Evolutionary conservation across 2,329 filamentous ascomycete species (phyloP).

Genomic region (Tetracladium maxilliforme): DNA sequence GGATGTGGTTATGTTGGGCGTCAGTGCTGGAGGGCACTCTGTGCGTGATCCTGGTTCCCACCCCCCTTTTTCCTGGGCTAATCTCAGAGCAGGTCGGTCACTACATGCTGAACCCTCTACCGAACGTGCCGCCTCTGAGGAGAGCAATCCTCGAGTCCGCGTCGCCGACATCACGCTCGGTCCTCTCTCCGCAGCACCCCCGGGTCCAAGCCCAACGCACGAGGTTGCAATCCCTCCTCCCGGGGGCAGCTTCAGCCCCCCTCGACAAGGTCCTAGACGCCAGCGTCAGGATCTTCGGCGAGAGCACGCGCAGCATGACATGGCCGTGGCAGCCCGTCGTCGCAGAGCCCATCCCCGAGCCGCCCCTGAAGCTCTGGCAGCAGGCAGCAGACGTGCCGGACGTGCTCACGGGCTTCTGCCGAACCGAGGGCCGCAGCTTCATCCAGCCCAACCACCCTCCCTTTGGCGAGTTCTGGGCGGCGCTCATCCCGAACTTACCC

Average conservation of each 20-base stretch:
- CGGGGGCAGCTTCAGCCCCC: too few relatives aligned
- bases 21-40: conserved; percentile 48
- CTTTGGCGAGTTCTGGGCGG: conserved; percentile 41
- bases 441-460: conserved; percentile 33
- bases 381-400: conserved; percentile 34
- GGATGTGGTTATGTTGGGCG: conserved; percentile 45
- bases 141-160: conserved; percentile 43
- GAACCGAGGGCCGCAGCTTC: conserved; percentile 54
- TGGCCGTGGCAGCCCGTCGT: conserved; percentile 60
- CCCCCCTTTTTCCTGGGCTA: conserved; percentile 4
- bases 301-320: conserved; percentile 25
- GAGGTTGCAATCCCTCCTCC: conserved; percentile 33
- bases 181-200: conserved; percentile 36
- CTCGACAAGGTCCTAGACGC: conserved; percentile 22
- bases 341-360: conserved; percentile 38
- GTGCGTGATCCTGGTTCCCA: conserved; percentile 20
- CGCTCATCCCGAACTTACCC: conserved; percentile 42
- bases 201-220: conserved; percentile 40
- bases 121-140: conserved; percentile 24
- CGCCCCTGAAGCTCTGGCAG: conserved; percentile 45
- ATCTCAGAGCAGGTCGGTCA: conserved; percentile 1
- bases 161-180: conserved; percentile 36
- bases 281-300: conserved; percentile 25
- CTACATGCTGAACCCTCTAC: conserved; percentile 16
- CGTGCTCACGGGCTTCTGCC: conserved; percentile 58